A percentile compares a stretch with the other conserved stretches of the same genome.
Conservation (phyloP, 768 basidiomycete genomes). For the Termitomyces sp. region DNA sequence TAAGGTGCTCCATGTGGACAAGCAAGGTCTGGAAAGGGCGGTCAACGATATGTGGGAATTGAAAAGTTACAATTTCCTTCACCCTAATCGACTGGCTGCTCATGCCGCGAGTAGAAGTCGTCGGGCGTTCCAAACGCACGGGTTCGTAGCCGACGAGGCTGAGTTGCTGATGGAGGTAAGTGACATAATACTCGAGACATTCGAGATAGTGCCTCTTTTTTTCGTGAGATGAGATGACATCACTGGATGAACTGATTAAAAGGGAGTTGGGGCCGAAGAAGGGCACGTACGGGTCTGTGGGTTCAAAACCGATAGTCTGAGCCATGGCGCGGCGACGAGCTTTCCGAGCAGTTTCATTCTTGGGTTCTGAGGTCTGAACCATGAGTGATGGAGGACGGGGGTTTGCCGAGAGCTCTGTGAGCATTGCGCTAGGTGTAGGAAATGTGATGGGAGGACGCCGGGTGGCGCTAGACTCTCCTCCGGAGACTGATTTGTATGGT, state of each 20-base stretch:
- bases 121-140: constrained; percentile 41
- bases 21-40: constrained; percentile 48
- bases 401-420: constrained; percentile 34
- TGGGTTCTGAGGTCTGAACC: constrained; percentile 9
- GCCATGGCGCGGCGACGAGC: constrained; percentile 54
- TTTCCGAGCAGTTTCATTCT: constrained; percentile 47
- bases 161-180: constrained; percentile 60
- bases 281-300: constrained; percentile 50
- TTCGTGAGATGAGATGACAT: constrained; percentile 73
- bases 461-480: constrained; percentile 1
- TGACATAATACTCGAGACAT: constrained; percentile 65
- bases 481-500: constrained; percentile 2
- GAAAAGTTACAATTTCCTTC: constrained; percentile 8
- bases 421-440: constrained; percentile 61
- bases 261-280: neutral
- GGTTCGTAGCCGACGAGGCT: constrained; percentile 42
- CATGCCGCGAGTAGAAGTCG: constrained; percentile 42
- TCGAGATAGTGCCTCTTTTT: constrained; percentile 73
- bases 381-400: constrained; percentile 1
- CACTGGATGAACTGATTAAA: constrained; percentile 29
- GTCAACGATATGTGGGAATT: neutral
- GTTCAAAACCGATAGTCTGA: constrained; percentile 47
- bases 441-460: constrained; percentile 35
- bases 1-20: constrained; percentile 61
- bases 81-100: constrained; percentile 63